Percentiles rank a stretch among this genome's conserved stretches.
These are phyloP conservation scores for Cadophora sp. DNA, from an alignment of 2,329 filamentous ascomycete species.

Conservation along the genomic window DNA sequence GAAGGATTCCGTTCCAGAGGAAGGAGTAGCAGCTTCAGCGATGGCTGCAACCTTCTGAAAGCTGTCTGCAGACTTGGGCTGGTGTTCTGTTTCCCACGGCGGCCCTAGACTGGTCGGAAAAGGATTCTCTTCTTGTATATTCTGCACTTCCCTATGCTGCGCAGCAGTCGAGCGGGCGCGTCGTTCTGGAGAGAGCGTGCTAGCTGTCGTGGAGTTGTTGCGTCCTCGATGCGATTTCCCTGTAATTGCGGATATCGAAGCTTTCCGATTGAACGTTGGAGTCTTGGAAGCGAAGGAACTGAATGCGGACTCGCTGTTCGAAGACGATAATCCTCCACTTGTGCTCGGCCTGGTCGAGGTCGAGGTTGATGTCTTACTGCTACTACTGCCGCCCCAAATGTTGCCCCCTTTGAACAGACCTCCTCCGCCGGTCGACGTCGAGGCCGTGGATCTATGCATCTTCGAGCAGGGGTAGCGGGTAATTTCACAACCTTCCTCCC, in stretches of 20 bases:
- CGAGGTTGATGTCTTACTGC: slow-evolving; percentile 36
- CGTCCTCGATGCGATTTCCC: slow-evolving; percentile 47
- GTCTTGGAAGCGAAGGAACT: slow-evolving; percentile 48
- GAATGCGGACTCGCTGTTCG: slow-evolving; percentile 34
- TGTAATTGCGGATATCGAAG: slow-evolving; percentile 55
- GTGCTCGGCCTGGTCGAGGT: slow-evolving; percentile 38
- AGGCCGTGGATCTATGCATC: slow-evolving; percentile 28
- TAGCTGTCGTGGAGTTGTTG: slow-evolving; percentile 48
- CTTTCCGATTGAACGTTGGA: slow-evolving; percentile 61
- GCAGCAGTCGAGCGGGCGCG: slow-evolving; percentile 31
- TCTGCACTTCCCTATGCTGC: slow-evolving; percentile 27
- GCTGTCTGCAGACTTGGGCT: slow-evolving; percentile 36
- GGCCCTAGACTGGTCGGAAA: slow-evolving; percentile 19
- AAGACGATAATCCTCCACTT: slow-evolving; percentile 32
- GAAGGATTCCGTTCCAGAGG: slow-evolving; percentile 33
- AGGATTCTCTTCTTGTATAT: slow-evolving; percentile 21
- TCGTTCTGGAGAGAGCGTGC: slow-evolving; percentile 34
- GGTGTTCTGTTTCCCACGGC: slow-evolving; percentile 19
- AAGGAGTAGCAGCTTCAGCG: slow-evolving; percentile 30
- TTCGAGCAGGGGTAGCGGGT: slow-evolving; percentile 20
- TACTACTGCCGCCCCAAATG: slow-evolving; percentile 38
- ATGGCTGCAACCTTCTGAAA: slow-evolving; percentile 31
- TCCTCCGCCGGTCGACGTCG: slow-evolving; percentile 21
- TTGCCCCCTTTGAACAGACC: slow-evolving; percentile 30
- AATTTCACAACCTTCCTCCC: slow-evolving; percentile 7